These are phyloP conservation scores for Mariannaea sp. DNA, from an alignment of 2,329 filamentous ascomycete species.

Conservation along the genomic window DNA sequence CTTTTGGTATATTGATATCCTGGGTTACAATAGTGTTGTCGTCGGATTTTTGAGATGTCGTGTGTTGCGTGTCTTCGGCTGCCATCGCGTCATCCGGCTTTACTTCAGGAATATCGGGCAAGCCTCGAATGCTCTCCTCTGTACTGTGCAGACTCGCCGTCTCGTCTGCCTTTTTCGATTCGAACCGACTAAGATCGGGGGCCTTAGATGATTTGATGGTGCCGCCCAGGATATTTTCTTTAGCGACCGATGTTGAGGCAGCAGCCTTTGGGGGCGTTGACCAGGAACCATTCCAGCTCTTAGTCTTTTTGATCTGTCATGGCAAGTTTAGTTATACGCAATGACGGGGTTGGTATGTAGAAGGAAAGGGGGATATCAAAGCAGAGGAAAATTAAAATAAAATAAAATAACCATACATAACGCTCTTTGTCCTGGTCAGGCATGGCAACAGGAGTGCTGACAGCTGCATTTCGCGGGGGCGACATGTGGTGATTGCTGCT, in stretches of 20 bases:
- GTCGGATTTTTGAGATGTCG: slow-evolving; percentile 18
- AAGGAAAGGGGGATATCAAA: background rate
- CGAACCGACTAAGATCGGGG: slow-evolving; percentile 58
- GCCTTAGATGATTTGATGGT: slow-evolving; percentile 53
- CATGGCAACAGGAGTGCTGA: slow-evolving; percentile 3
- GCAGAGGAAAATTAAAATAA: background rate
- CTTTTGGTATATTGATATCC: slow-evolving; percentile 2
- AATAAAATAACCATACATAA: slow-evolving; percentile 18
- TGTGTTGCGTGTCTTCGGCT: slow-evolving; percentile 19
- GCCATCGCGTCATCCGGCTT: slow-evolving; percentile 24
- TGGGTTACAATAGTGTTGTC: slow-evolving; percentile 1
- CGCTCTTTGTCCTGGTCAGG: slow-evolving; percentile 18
- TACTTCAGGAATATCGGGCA: slow-evolving; percentile 36
- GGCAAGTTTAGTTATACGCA: background rate
- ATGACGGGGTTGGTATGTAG: background rate
- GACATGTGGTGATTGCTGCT: slow-evolving; percentile 24
- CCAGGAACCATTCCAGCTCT: slow-evolving; percentile 69
- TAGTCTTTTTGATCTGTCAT: slow-evolving; percentile 54
- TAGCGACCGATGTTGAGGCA: slow-evolving; percentile 63
- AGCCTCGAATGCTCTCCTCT: slow-evolving; percentile 26
- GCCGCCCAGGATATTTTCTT: slow-evolving; percentile 64
- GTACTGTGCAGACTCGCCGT: slow-evolving; percentile 39
- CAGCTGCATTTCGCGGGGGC: slow-evolving; percentile 24
- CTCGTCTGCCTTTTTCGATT: slow-evolving; percentile 48
- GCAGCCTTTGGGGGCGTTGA: slow-evolving; percentile 59